Conservation (phyloP, 306 rosid genomes). For the Castanea sativa region DNA sequence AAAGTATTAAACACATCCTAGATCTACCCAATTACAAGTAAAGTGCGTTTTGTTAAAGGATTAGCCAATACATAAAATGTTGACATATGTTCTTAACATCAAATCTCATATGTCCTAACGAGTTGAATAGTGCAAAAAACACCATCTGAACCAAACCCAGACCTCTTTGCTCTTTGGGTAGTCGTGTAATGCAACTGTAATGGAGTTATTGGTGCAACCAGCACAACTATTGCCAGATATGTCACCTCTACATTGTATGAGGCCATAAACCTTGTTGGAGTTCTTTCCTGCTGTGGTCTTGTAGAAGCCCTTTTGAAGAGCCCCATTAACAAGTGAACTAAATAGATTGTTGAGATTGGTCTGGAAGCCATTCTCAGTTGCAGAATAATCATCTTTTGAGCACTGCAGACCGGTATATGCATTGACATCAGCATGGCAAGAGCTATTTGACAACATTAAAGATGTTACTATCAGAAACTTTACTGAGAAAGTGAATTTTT, state of each 20-base stretch:
- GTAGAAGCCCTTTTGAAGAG: conserved; percentile 42
- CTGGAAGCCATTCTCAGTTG: conserved; percentile 31
- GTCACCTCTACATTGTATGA: conserved; percentile 51
- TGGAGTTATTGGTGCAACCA: conserved; percentile 34
- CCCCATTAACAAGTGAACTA: conserved; percentile 35
- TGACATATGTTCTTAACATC: no score
- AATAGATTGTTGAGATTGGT: conserved; percentile 34
- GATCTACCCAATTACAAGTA: no score
- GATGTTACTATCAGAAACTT: conserved; percentile 9
- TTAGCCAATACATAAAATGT: no score
- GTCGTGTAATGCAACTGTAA: conserved; percentile 22
- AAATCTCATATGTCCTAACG: no score
- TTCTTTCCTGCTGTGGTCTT: conserved; percentile 28
- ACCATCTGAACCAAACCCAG: conserved; percentile 47
- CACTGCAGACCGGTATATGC: conserved; percentile 17
- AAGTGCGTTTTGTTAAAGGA: no score
- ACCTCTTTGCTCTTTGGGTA: conserved; percentile 44
- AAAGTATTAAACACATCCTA: no score
- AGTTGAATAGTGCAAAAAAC: conserved; percentile 48
- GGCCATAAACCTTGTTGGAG: conserved; percentile 38
- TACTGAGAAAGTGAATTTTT: conserved; percentile 14
- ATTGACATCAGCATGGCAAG: conserved; percentile 34
- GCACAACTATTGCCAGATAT: conserved; percentile 36
- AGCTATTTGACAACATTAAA: conserved; percentile 1
- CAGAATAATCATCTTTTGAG: conserved; percentile 29